These are phyloP conservation scores for Apiotrichum veenhuisii DNA, from an alignment of 1,284 basidiomycete genomes.

Conservation along the genomic window DNA sequence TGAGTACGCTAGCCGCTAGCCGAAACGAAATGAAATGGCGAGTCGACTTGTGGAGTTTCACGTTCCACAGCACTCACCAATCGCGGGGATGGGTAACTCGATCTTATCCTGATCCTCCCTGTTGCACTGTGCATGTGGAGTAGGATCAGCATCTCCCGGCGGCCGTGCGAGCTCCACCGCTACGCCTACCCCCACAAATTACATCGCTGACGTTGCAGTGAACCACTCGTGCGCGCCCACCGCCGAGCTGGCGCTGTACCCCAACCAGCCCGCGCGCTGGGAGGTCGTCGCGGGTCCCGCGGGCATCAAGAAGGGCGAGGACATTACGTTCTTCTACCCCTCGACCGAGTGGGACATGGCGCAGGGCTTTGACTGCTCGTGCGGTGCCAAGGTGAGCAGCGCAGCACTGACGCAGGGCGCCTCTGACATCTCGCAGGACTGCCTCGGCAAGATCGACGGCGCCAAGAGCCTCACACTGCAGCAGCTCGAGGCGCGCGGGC, in stretches of 20 bases:
- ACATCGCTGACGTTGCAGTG: slow-evolving; percentile 41
- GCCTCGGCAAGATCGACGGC: slow-evolving; percentile 50
- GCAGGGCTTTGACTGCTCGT: slow-evolving; percentile 60
- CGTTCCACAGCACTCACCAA: too few species aligned
- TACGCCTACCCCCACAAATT: too few species aligned
- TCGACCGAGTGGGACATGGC: slow-evolving; percentile 70
- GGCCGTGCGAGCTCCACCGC: too few species aligned
- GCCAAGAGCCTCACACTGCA: slow-evolving; percentile 46
- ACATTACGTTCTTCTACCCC: slow-evolving; percentile 61
- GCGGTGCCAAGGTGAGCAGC: slow-evolving; percentile 49
- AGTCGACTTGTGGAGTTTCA: too few species aligned
- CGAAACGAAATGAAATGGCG: background rate
- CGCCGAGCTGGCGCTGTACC: slow-evolving; percentile 57
- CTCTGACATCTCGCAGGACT: slow-evolving; percentile 30
- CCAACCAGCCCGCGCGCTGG: slow-evolving; percentile 51
- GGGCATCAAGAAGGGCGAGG: slow-evolving; percentile 51
- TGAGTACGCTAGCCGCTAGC: slow-evolving; percentile 16
- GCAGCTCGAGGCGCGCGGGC: slow-evolving; percentile 41
- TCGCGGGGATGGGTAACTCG: background rate
- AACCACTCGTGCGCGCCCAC: slow-evolving; percentile 68
- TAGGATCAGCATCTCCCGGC: background rate
- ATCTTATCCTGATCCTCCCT: background rate
- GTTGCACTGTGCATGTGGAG: too few species aligned
- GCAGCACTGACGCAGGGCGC: background rate
- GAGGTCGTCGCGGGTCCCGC: slow-evolving; percentile 48